Conservation (phyloP, 176 grass and related monocot genomes). For the Oryza officinalis region DNA sequence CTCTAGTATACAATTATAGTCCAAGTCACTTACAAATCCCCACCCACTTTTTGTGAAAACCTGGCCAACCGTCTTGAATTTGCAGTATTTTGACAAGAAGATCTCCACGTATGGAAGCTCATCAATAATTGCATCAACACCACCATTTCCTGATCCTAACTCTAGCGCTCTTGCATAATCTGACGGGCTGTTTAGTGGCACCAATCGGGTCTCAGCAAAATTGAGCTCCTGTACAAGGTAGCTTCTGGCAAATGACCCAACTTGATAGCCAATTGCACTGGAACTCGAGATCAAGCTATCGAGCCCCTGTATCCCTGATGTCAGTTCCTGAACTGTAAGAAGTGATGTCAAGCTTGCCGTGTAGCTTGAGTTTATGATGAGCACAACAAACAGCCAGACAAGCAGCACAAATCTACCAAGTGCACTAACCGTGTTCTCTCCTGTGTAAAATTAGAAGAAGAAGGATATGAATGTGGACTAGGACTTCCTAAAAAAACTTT, state of each 20-base stretch:
- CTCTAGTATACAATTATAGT: background rate
- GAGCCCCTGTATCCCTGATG: constrained; percentile 69
- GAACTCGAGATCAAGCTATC: constrained; percentile 72
- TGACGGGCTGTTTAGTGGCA: constrained; percentile 57
- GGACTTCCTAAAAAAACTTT: constrained; percentile 13
- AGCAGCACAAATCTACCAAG: constrained; percentile 82
- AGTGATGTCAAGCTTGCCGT: constrained; percentile 94
- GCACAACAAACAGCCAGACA: constrained; percentile 84
- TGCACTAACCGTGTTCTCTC: constrained; percentile 87
- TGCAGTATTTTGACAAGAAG: constrained; percentile 81
- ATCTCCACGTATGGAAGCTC: constrained; percentile 81
- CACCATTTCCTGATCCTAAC: constrained; percentile 74
- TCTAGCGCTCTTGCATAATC: constrained; percentile 84
- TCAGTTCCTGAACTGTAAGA: constrained; percentile 87
- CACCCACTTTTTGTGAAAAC: constrained; percentile 95
- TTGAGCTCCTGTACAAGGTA: constrained; percentile 80
- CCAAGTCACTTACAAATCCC: constrained; percentile 84
- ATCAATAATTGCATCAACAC: constrained; percentile 86
- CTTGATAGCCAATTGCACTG: constrained; percentile 70
- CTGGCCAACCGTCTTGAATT: constrained; percentile 78
- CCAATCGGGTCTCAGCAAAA: constrained; percentile 53
- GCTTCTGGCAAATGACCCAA: constrained; percentile 73
- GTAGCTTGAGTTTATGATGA: constrained; percentile 95
- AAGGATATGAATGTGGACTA: constrained; percentile 41
- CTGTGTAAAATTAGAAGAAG: constrained; percentile 51